Evolutionary conservation across 192 early-diverging fungal genomes (phyloP).

Genomic region (Backusella australiensis): DNA sequence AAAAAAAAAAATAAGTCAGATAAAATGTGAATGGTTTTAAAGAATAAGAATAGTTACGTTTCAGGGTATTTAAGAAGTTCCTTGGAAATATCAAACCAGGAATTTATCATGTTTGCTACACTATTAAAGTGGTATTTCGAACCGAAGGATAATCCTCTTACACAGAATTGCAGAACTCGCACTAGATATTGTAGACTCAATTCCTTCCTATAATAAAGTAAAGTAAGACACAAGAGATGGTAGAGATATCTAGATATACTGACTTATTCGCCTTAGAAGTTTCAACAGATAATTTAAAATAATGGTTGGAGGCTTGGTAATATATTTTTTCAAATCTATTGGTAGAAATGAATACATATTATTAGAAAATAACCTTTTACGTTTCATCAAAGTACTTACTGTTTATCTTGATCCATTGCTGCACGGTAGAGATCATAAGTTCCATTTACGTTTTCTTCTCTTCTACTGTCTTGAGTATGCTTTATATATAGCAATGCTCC

Average conservation of each 20-base stretch:
- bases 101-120: slow-evolving; percentile 78
- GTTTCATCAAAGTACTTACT: background rate
- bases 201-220: background rate
- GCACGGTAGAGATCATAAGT: background rate
- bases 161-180: background rate
- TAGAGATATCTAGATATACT: background rate
- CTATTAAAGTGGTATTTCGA: slow-evolving; percentile 82
- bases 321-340: background rate
- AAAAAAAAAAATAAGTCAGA: background rate
- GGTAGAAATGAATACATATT: background rate
- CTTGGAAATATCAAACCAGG: slow-evolving; percentile 79
- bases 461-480: background rate
- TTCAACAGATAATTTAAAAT: background rate
- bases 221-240: background rate
- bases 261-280: background rate
- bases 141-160: slow-evolving; percentile 60
- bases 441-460: background rate
- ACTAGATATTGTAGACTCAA: background rate
- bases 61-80: background rate
- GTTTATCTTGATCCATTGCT: background rate
- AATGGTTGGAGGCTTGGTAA: background rate
- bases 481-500: background rate
- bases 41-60: background rate
- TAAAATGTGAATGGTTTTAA: background rate
- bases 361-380: background rate